Base-by-base conservation (phyloP, 1,284 basidiomycete species). In the Salmacisia buchloeana region DNA sequence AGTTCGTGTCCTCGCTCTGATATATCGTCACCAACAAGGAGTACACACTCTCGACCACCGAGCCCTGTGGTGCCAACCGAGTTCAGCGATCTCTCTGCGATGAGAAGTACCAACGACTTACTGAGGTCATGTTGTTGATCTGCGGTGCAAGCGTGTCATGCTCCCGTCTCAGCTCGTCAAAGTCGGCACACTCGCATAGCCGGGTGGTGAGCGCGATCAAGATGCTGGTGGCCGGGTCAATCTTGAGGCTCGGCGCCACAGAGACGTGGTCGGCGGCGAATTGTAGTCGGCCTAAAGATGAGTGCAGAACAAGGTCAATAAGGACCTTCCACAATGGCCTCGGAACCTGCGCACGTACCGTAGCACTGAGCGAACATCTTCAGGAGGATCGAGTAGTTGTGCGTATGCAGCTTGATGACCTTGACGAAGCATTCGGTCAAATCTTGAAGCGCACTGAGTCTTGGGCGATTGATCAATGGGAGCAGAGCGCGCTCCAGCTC, bases 391-490 rank as follows among this genome's bases (percentile, higher is more conserved):
- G 81, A 81, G 73, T 88, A 94, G 71, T 96, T 91, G 69, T 91
- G 88, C 0, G 96, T 97, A 33, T 97, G 84, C 72, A 90, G 82
- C 59, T 87, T 86, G 0, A 94, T 88, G 2, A 91, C 88, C 0
- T 86, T 85, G 77, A 93, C 94, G 81, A 94, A 88, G 73, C 94
- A 97, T 0, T 90, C 90, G 12, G 98, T 88, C 7, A 88, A 86
- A 80, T 96, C 93, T 81, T 94, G 91, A 36, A 78, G 65, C 13
- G 60, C 61, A 12, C 72, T 68, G 27, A 63, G 63, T 36, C 68
- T 67, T 9, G 76, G 88, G 88, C 94, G 91, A 0, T 89, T 89
- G 72, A 94, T 86, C 13, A 97, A 82, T 5, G 87, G 85, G 10
- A 84, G 80, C 64, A 96, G 90, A 18, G 97, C 83, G 57, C 91